Evolutionary conservation across 495 filamentous ascomycete genomes (phyloP), one percentile per base, ranked within the genome.

Genomic region (Talaromyces thailandensis): DNA sequence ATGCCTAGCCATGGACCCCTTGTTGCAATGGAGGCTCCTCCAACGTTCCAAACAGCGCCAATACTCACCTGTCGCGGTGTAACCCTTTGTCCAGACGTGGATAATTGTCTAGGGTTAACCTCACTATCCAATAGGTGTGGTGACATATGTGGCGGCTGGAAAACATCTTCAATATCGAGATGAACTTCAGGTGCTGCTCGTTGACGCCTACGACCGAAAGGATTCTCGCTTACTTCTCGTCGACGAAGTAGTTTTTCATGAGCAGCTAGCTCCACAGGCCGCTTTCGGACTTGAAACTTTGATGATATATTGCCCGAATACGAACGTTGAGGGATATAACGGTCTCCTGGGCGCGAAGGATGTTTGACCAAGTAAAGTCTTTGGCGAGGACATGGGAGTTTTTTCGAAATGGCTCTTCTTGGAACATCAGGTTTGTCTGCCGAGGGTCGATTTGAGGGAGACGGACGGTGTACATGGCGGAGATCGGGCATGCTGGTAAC

Each of bases 31-130:
- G 83, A 81, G 28, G 80, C 66, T 28, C 91, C 89, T 18, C 92
- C 90, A 16, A 94, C 89, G 5, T 84, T 83, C 92, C 92, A 96
- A n/a, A 93, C 79, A 37, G 84, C 81, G 0, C 89, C 90, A 56
- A 75, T 65, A 71, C 90, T 94, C 56, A 85, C 75, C 64, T 83
- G 75, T 52, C 71, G 68, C 2, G 65, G 21, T 21, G 62, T 53
- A 21, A 70, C 64, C 55, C 56, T 51, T 48, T 28, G 25, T 52
- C 32, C 50, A 56, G 50, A 63, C 3, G 9, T 43, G 16, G 52
- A 45, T 45, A 60, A 31, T 12, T 56, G 52, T 52, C 65, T 62
- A 14, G 64, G 18, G 28, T 68, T 25, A 14, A 62, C 56, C 14
- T 67, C 56, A 26, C 71, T 73, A 23, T 68, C 70, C 28, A 79